These are phyloP conservation scores for Leptographium galeiforme DNA, from an alignment of 2,329 filamentous ascomycete genomes.

Conservation along the genomic window DNA sequence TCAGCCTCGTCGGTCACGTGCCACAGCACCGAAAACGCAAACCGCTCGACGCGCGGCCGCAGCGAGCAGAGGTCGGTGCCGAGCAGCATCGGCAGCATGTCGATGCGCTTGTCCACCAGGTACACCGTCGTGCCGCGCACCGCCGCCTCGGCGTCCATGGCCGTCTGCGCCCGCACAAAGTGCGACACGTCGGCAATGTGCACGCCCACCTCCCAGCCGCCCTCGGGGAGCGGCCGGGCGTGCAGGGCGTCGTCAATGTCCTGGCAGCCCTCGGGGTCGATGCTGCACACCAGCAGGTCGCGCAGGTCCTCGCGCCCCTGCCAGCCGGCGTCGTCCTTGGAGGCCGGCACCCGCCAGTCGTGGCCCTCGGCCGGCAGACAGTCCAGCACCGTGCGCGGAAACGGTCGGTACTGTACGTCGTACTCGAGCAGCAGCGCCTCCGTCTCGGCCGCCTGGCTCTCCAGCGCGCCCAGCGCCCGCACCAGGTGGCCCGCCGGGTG, in stretches of 20 bases:
- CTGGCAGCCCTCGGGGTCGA: slow-evolving; percentile 89
- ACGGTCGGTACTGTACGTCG: slow-evolving; percentile 94
- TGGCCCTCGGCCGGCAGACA: slow-evolving; percentile 86
- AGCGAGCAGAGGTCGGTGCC: slow-evolving; percentile 93
- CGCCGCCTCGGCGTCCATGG: slow-evolving; percentile 93
- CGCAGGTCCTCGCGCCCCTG: slow-evolving; percentile 71
- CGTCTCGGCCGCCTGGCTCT: slow-evolving; percentile 95
- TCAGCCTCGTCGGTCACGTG: slow-evolving; percentile 72
- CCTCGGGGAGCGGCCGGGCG: slow-evolving; percentile 70
- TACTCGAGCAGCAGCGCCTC: slow-evolving; percentile 89
- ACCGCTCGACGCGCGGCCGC: slow-evolving; percentile 94
- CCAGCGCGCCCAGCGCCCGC: slow-evolving; percentile 79
- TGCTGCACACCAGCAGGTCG: slow-evolving; percentile 84
- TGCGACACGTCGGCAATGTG: slow-evolving; percentile 99
- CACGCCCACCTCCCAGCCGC: slow-evolving; percentile 90
- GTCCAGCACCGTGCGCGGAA: slow-evolving; percentile 89
- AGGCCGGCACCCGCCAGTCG: slow-evolving; percentile 81
- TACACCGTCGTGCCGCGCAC: slow-evolving; percentile 94
- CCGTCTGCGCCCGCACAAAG: slow-evolving; percentile 92
- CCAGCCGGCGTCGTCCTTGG: slow-evolving; percentile 64
- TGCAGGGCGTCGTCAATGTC: slow-evolving; percentile 98
- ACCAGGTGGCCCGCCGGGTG: slow-evolving; percentile 92
- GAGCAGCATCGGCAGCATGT: slow-evolving; percentile 95
- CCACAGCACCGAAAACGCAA: slow-evolving; percentile 77
- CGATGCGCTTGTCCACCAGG: slow-evolving; percentile 95